A percentile compares a stretch with the other conserved stretches of the same genome.
Evolutionary conservation across 768 basidiomycete genomes (phyloP).

Genomic region (Trametes meyenii): DNA sequence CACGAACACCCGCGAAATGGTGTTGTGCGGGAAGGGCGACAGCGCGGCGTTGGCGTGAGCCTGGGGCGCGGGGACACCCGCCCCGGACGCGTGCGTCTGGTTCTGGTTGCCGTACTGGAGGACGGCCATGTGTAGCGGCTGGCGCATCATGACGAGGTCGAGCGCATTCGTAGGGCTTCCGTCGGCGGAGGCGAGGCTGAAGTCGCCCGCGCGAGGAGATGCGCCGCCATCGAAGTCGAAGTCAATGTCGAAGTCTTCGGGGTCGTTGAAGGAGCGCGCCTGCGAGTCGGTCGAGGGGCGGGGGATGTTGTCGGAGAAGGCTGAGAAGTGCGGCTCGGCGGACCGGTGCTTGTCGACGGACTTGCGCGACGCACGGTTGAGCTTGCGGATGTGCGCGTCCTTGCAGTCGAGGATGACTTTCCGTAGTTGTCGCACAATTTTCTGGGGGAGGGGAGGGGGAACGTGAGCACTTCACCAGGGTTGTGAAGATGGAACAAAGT

Average conservation of each 20-base stretch:
- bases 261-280: conserved; percentile 41
- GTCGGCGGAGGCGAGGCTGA: conserved; percentile 12
- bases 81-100: conserved; percentile 28
- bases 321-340: conserved; percentile 27
- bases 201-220: conserved; percentile 19
- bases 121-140: conserved; percentile 57
- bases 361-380: conserved; percentile 35
- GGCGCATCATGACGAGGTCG: conserved; percentile 64
- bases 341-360: conserved; percentile 23
- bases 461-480: conserved; percentile 1
- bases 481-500: not conserved
- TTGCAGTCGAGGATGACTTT: conserved; percentile 86
- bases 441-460: conserved; percentile 43
- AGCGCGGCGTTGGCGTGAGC: conserved; percentile 46
- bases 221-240: conserved; percentile 60
- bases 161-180: conserved; percentile 44
- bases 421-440: conserved; percentile 78
- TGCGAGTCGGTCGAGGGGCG: conserved; percentile 21
- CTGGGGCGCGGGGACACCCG: conserved; percentile 24
- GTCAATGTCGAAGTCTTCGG: conserved; percentile 71
- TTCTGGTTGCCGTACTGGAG: conserved; percentile 47
- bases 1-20: conserved; percentile 74
- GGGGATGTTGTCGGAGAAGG: conserved; percentile 11
- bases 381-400: conserved; percentile 49
- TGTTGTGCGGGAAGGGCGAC: conserved; percentile 59